These are phyloP conservation scores for Nakaseomyces uthaithaninus DNA, from an alignment of 1,139 yeast genomes.

Conservation along the genomic window DNA sequence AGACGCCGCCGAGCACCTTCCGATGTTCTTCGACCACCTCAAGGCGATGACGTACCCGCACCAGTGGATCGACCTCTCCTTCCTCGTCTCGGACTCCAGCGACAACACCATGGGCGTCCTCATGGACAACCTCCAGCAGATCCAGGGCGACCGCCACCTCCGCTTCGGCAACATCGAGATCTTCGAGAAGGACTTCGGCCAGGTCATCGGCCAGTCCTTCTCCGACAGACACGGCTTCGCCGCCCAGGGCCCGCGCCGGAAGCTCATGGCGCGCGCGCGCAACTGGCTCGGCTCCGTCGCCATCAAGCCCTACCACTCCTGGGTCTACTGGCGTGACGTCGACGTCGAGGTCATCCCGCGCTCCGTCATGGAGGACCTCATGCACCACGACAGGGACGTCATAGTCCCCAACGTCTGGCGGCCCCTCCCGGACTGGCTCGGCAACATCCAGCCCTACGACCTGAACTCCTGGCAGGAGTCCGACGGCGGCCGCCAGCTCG, in stretches of 20 bases:
- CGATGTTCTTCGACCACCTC: slow-evolving; percentile 58
- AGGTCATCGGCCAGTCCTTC: slow-evolving; percentile 55
- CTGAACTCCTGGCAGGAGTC: slow-evolving; percentile 86
- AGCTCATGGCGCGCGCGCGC: slow-evolving; percentile 83
- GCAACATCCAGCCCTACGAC: slow-evolving; percentile 78
- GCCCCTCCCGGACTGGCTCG: slow-evolving; percentile 67
- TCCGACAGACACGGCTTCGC: slow-evolving; percentile 64
- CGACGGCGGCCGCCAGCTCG: slow-evolving; percentile 59
- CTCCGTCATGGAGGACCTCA: slow-evolving; percentile 66
- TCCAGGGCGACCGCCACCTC: slow-evolving; percentile 36
- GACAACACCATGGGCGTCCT: slow-evolving; percentile 49
- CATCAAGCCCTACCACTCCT: slow-evolving; percentile 74
- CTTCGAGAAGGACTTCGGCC: slow-evolving; percentile 63
- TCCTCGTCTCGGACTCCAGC: slow-evolving; percentile 54
- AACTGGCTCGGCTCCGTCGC: slow-evolving; percentile 79
- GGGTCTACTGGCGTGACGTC: slow-evolving; percentile 94
- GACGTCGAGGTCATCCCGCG: slow-evolving; percentile 83
- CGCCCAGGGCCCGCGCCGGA: slow-evolving; percentile 73
- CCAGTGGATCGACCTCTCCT: slow-evolving; percentile 54
- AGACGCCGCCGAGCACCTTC: slow-evolving; percentile 61
- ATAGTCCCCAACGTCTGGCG: slow-evolving; percentile 90
- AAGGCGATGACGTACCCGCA: slow-evolving; percentile 57
- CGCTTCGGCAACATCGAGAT: slow-evolving; percentile 50
- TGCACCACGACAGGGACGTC: slow-evolving; percentile 68
- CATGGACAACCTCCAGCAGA: slow-evolving; percentile 41